Evolutionary conservation across 2,329 filamentous ascomycete genomes (phyloP).

Genomic region (Colletotrichum sp.): DNA sequence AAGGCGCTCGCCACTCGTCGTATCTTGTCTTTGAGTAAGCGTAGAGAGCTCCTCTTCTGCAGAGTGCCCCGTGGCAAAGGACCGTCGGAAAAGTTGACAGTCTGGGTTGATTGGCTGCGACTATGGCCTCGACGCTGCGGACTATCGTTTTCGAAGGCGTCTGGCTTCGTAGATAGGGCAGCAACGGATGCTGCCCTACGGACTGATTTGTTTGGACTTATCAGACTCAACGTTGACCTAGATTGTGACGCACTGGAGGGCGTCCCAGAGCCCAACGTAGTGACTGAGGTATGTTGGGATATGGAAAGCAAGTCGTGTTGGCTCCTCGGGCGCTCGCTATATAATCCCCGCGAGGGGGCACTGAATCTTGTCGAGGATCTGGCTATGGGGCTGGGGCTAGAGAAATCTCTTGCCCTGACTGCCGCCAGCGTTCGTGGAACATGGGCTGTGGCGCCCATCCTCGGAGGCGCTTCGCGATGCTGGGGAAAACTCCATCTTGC

Average conservation of each 20-base stretch:
- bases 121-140: neutral
- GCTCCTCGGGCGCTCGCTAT: neutral
- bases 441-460: neutral
- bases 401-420: neutral
- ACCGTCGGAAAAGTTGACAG: neutral
- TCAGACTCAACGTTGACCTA: neutral
- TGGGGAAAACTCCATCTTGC: neutral
- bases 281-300: neutral
- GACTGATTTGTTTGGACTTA: neutral
- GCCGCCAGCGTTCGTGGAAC: neutral
- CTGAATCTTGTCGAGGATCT: neutral
- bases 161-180: neutral
- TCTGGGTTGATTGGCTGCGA: neutral
- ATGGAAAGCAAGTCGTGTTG: neutral
- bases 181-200: neutral
- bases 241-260: neutral
- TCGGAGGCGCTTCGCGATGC: neutral
- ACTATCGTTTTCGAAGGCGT: neutral
- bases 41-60: neutral
- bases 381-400: neutral
- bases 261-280: neutral
- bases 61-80: neutral
- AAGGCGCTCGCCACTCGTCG: constrained; percentile 17
- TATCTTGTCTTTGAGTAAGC: neutral
- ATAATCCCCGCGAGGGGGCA: neutral